Conservation (phyloP, 345 rosid genomes). For the Clarkia xantiana region DNA sequence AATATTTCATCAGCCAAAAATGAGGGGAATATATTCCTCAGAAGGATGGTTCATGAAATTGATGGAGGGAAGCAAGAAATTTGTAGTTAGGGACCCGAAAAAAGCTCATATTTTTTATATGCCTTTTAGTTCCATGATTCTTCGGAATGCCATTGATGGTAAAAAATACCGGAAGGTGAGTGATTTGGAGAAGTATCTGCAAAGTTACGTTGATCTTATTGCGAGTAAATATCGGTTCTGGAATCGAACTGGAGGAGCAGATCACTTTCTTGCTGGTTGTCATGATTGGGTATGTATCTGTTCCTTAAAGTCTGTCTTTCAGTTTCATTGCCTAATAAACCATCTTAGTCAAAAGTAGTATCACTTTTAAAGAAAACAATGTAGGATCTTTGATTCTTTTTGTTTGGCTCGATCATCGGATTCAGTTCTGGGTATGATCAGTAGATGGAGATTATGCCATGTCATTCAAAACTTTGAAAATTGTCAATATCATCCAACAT, state of each 20-base stretch:
- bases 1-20: slow-evolving; percentile 51
- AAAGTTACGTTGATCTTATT: slow-evolving; percentile 41
- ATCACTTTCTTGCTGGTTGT: slow-evolving; percentile 87
- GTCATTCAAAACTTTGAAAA: too few species aligned
- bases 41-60: slow-evolving; percentile 97
- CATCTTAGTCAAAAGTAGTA: too few species aligned
- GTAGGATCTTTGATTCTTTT: too few species aligned
- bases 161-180: slow-evolving; percentile 16
- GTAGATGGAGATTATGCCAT: too few species aligned
- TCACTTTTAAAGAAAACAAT: too few species aligned
- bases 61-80: slow-evolving; percentile 61
- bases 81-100: slow-evolving; percentile 53
- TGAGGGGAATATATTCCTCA: slow-evolving; percentile 77
- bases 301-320: background rate
- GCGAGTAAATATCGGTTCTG: slow-evolving; percentile 54
- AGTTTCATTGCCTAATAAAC: too few species aligned
- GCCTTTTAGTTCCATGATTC: slow-evolving; percentile 50
- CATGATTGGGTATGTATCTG: slow-evolving; percentile 82
- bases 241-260: slow-evolving; percentile 77
- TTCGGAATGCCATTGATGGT: slow-evolving; percentile 32
- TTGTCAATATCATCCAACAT: too few species aligned
- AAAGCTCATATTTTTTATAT: slow-evolving; percentile 84
- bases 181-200: slow-evolving; percentile 34
- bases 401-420: too few species aligned
- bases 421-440: too few species aligned